A percentile compares a stretch with the other conserved stretches of the same genome.
These are phyloP conservation scores for Urtica urens DNA, from an alignment of 306 rosid genomes.

Conservation along the genomic window DNA sequence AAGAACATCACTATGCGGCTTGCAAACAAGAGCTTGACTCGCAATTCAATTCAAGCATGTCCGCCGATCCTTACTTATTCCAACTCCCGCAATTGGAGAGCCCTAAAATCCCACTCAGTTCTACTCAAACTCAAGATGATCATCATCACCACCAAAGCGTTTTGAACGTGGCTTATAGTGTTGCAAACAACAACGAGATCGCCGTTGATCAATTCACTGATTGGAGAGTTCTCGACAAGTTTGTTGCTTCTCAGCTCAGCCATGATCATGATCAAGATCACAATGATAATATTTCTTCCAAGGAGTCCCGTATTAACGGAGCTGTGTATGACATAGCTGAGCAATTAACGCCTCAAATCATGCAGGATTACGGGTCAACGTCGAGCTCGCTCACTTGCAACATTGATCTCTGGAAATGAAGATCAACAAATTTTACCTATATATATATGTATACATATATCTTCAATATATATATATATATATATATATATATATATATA, in stretches of 20 bases:
- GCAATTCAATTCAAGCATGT: constrained; percentile 37
- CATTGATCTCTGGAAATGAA: constrained; percentile 69
- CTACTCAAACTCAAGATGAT: constrained; percentile 39
- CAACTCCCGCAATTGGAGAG: constrained; percentile 79
- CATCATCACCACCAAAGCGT: constrained; percentile 19
- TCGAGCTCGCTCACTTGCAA: constrained; percentile 50
- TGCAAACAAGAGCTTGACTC: constrained; percentile 60
- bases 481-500: neutral
- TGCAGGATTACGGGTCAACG: constrained; percentile 39
- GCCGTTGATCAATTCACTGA: constrained; percentile 48
- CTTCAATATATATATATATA: neutral
- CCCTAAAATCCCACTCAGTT: constrained; percentile 38
- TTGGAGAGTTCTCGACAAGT: constrained; percentile 73
- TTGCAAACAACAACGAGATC: constrained; percentile 21
- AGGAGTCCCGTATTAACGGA: constrained; percentile 27
- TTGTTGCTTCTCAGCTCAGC: constrained; percentile 68
- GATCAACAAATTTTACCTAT: neutral
- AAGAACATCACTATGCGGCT: constrained; percentile 24
- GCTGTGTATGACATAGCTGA: constrained; percentile 31
- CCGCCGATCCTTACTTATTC: constrained; percentile 46
- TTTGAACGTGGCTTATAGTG: constrained; percentile 15
- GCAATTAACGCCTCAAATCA: constrained; percentile 27
- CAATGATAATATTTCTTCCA: constrained; percentile 10
- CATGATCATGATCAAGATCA: constrained; percentile 27
- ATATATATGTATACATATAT: neutral